These are phyloP conservation scores for Amaranthus hypochondriacus DNA, from an alignment of 148 eudicot genomes.

Conservation along the genomic window DNA sequence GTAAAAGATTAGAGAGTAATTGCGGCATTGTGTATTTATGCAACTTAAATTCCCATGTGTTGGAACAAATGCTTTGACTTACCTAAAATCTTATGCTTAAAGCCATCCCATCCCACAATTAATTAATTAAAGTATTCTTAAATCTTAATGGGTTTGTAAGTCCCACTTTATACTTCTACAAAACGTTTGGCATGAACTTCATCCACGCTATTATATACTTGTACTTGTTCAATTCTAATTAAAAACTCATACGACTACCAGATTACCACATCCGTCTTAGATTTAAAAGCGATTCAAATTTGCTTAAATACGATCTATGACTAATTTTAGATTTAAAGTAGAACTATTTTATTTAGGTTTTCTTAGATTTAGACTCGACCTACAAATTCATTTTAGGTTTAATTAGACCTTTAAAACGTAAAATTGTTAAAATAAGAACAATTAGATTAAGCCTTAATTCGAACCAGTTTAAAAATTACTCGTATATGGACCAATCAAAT, in stretches of 20 bases:
- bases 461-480: too few species aligned
- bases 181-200: too few species aligned
- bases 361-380: too few species aligned
- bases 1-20: constrained; percentile 1
- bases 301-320: not conserved
- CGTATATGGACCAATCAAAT: too few species aligned
- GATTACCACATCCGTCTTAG: not conserved
- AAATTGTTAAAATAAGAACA: too few species aligned
- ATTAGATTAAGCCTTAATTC: too few species aligned
- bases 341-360: too few species aligned
- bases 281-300: not conserved
- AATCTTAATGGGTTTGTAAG: not conserved
- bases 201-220: not conserved
- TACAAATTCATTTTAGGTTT: not conserved
- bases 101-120: not conserved
- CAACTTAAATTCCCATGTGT: not conserved
- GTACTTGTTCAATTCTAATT: constrained; percentile 7
- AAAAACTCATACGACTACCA: constrained; percentile 6
- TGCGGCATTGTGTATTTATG: not conserved
- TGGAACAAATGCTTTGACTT: not conserved
- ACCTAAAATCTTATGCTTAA: constrained; percentile 7
- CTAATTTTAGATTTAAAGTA: too few species aligned
- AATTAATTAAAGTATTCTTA: too few species aligned
- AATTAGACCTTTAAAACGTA: too few species aligned
- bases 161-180: not conserved